Percentiles rank a stretch among this genome's conserved stretches.
These are phyloP conservation scores for Diddensiella transvaalensis DNA, from an alignment of 805 yeast species.

Conservation along the genomic window DNA sequence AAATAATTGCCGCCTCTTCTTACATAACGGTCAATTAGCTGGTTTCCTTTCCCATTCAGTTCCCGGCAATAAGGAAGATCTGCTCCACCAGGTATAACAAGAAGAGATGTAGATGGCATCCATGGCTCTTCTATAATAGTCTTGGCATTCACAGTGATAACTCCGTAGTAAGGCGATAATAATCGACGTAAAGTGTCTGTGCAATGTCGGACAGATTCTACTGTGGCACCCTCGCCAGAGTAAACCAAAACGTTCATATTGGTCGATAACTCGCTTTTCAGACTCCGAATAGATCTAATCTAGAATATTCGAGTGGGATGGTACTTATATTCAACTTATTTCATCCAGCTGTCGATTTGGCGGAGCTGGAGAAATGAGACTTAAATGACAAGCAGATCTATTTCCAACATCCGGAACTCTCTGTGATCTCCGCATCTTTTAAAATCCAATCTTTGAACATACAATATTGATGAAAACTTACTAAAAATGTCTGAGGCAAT, in stretches of 20 bases:
- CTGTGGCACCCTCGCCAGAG: constrained; percentile 71
- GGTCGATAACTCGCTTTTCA: not conserved
- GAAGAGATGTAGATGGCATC: constrained; percentile 69
- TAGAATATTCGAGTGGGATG: too few species aligned
- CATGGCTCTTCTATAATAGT: constrained; percentile 80
- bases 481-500: constrained; percentile 4
- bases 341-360: too few species aligned
- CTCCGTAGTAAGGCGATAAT: constrained; percentile 87
- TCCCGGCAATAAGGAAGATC: constrained; percentile 79
- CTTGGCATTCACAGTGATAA: constrained; percentile 60
- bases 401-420: too few species aligned
- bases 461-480: too few species aligned
- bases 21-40: constrained; percentile 58
- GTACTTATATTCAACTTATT: too few species aligned
- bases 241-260: constrained; percentile 73
- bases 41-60: constrained; percentile 67
- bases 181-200: constrained; percentile 68
- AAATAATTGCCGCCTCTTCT: constrained; percentile 74
- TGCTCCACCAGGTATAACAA: constrained; percentile 96
- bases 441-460: not conserved
- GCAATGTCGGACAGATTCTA: constrained; percentile 81
- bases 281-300: too few species aligned
- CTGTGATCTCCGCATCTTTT: too few species aligned
- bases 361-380: too few species aligned
- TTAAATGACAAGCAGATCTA: too few species aligned